Evolutionary conservation across 2,329 filamentous ascomycete genomes (phyloP), one percentile per base, ranked within the genome.

Genomic region (Dichotomopilus funicola): DNA sequence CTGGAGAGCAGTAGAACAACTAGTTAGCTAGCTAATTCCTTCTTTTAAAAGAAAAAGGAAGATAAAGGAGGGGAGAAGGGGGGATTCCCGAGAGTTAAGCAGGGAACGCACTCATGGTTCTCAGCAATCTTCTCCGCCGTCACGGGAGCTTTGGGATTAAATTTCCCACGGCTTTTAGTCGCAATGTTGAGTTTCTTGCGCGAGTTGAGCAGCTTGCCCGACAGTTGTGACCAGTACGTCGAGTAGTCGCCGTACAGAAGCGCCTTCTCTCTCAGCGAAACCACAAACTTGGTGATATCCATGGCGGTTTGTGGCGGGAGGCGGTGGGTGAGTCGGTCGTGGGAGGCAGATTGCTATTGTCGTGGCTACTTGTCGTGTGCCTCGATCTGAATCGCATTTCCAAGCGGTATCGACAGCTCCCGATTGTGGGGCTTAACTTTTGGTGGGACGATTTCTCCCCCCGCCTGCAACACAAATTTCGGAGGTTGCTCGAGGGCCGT

Each of bases 201-300:
- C 64, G 88, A 79, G 67, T 87, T 90, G 69, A 89, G 86, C 57
- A 99, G 79, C 67, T 89, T 86, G 68, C 89, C 88, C 61, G 87
- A 84, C 50, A 95, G 79, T 69, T 90, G 88, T 49, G 78, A 77
- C 66, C 91, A 87, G 71, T 97, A 97, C 55, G 86, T 86, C 67
- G 83, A 83, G 74, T 96, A 91, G 74, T 96, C 91, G 64, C 91
- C 91, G 62, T 94, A 85, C 35, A 95, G 81, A 51, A 96, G 85
- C 40, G 89, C 89, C 66, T 88, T 82, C 70, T 95, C 88, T 61
- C 94, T 81, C 62, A 87, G 85, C 52, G 85, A 83, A 67, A 91
- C 81, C 63, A 97, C 77, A 62, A 89, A 91, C 63, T 83, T 83
- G 55, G 94, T 97, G 72, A 97, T 89, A 62, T 96, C 89, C 92